Conservation (phyloP, 352 stramenopile species). For the Phytophthora sp. region DNA sequence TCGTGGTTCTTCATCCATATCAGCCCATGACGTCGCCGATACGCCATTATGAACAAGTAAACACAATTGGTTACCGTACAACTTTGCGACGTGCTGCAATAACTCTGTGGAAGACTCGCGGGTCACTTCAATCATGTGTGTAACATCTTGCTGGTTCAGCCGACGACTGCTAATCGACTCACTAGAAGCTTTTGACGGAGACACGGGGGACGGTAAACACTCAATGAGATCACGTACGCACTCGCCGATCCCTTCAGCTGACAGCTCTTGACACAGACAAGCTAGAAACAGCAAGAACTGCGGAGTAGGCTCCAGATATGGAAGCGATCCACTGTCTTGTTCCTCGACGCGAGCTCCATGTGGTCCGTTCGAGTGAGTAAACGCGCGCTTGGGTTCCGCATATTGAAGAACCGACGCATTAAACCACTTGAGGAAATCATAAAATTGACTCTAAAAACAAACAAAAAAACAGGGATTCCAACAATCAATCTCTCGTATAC, state of each 20-base stretch:
- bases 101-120: slow-evolving; percentile 64
- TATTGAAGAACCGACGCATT: slow-evolving; percentile 69
- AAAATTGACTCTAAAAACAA: slow-evolving; percentile 64
- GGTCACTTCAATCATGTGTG: slow-evolving; percentile 81
- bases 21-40: slow-evolving; percentile 52
- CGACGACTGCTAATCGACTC: slow-evolving; percentile 25
- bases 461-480: neutral
- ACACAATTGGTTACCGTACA: slow-evolving; percentile 68
- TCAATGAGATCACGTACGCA: slow-evolving; percentile 78
- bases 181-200: slow-evolving; percentile 21
- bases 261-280: slow-evolving; percentile 71
- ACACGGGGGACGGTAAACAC: slow-evolving; percentile 52
- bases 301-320: slow-evolving; percentile 67
- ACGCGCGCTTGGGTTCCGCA: slow-evolving; percentile 73
- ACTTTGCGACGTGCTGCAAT: slow-evolving; percentile 63
- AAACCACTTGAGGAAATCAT: slow-evolving; percentile 85
- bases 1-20: slow-evolving; percentile 71
- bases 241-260: slow-evolving; percentile 66
- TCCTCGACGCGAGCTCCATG: slow-evolving; percentile 14
- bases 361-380: slow-evolving; percentile 17
- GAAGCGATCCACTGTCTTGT: slow-evolving; percentile 44
- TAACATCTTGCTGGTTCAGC: slow-evolving; percentile 58
- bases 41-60: slow-evolving; percentile 49
- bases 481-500: neutral
- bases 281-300: slow-evolving; percentile 77